These are phyloP conservation scores for Solanum etuberosum DNA, from an alignment of 257 asterid species.

Conservation along the genomic window DNA sequence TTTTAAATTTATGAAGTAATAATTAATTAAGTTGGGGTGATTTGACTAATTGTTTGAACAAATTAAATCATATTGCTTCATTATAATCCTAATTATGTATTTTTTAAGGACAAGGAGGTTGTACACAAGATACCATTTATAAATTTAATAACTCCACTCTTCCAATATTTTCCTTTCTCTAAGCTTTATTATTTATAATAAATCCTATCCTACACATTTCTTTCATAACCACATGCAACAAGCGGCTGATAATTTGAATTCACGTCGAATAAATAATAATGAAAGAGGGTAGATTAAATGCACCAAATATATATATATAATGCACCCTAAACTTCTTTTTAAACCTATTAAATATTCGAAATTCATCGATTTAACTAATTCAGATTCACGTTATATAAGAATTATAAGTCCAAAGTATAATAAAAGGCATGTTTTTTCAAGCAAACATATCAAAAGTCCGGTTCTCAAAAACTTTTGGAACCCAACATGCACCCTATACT, in stretches of 20 bases:
- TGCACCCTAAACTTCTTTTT: not conserved
- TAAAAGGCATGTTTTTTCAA: not conserved
- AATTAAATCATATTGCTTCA: not conserved
- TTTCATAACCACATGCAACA: not conserved
- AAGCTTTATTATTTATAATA: not conserved
- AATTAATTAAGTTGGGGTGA: not conserved
- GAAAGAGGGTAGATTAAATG: not conserved
- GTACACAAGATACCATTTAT: not conserved
- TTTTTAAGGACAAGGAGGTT: not conserved
- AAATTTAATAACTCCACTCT: not conserved
- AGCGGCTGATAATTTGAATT: not conserved
- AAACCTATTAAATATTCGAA: accelerated
- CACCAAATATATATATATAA: not conserved
- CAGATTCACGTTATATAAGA: not conserved
- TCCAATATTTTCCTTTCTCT: not conserved
- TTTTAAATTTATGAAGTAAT: too few species aligned
- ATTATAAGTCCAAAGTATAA: too few species aligned
- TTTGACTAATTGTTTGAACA: not conserved
- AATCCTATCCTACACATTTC: not conserved
- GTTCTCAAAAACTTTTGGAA: too few species aligned
- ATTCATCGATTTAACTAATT: too few species aligned
- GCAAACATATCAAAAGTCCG: not conserved
- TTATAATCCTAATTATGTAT: not conserved
- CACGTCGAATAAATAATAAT: too few species aligned
- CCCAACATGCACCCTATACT: not conserved